These are phyloP conservation scores for Dimocarpus longan DNA, from an alignment of 345 rosid species.

Conservation along the genomic window DNA sequence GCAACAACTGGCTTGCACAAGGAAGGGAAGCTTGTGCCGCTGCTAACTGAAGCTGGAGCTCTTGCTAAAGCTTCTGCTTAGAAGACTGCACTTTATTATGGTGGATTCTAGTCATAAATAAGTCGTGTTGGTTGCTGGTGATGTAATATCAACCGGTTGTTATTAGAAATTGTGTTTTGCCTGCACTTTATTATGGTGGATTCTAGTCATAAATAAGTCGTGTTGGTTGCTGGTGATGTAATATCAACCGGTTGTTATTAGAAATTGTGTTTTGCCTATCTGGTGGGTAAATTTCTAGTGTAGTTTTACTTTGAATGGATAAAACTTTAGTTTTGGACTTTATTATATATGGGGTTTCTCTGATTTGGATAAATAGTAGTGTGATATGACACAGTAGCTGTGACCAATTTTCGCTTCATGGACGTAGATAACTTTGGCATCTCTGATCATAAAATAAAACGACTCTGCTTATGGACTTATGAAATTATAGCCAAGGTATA, in stretches of 20 bases:
- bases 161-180: neutral
- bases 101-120: constrained; percentile 11
- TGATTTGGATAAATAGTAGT: neutral
- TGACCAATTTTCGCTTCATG: too few relatives aligned
- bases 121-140: neutral
- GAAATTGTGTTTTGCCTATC: neutral
- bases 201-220: constrained; percentile 7
- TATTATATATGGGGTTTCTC: too few relatives aligned
- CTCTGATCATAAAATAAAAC: too few relatives aligned
- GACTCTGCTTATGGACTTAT: too few relatives aligned
- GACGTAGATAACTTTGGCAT: too few relatives aligned
- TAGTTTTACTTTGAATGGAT: neutral
- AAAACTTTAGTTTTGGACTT: too few relatives aligned
- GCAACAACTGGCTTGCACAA: constrained; percentile 56
- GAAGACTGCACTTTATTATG: constrained; percentile 4
- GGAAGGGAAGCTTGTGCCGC: constrained; percentile 65
- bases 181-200: neutral
- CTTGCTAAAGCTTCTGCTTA: constrained; percentile 46
- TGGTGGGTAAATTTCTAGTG: neutral
- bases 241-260: neutral
- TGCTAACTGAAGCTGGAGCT: constrained; percentile 82
- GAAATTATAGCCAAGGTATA: too few relatives aligned
- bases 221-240: neutral
- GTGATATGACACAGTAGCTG: too few relatives aligned
- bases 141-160: neutral